Base-by-base conservation (phyloP, 371 early-diverging fungal species). In the Cladochytrium tenue region DNA sequence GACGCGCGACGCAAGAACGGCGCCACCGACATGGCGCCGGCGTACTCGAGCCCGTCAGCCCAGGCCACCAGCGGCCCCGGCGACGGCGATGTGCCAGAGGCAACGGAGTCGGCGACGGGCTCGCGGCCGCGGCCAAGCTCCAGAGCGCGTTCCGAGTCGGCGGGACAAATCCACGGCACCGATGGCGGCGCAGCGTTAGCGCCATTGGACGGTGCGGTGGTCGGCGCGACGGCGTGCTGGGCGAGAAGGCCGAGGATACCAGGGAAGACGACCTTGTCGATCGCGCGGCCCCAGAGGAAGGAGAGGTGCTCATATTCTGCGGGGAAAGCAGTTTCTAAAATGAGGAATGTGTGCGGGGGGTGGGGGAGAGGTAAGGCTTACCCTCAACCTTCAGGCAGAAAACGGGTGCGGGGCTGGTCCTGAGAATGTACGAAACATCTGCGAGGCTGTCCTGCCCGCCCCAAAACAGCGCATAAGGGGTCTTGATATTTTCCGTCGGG, bases 391-490 rank as follows among this genome's bases (percentile, higher is more conserved):
- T 52, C 15, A 81, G 56, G 33, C 74, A 72, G 50, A 73, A 79
- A 1, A 72, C 70, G 23, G 79, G 76, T 25, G 66, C 63, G 0
- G 72, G 72, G 5, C 64, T 62, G 31, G 69, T 68, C 30, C 59
- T 51, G 53, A 78, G 50, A 43, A 76, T 64, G 67, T 71, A 76
- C 31, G 85, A 65, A 43, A 92, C 88, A 52, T 95, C 89, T 0
- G 92, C 89, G 20, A 96, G 78, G 0, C 93, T 88, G 66, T 95
- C 95, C 2, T 86, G 80, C 20, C 92, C 91, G 50, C 97, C 97
- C 66, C 94, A 92, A 76, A 95, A 95, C 53, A 96, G 76, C 13
- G 93, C 93, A 28, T 95, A 88, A 0, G 91, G 93, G 1, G 93
- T 92, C 35, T 74, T 75, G 64, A 96, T 95, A 51, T 89, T 91